Evolutionary conservation across 768 basidiomycete genomes (phyloP).

Genomic region (Boletus vermiculosoides): DNA sequence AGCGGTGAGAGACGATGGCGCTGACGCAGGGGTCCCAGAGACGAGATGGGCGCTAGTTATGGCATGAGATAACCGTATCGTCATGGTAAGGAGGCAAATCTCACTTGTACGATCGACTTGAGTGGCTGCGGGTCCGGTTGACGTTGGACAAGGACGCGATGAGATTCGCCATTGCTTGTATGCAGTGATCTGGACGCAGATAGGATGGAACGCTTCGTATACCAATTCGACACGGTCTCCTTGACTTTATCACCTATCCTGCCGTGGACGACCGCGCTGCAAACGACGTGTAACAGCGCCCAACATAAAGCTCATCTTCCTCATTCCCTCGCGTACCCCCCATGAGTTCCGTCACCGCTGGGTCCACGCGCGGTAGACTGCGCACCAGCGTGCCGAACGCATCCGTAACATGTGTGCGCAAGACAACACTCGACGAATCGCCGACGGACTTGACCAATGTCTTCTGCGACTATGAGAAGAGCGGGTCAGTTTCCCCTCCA

Average conservation of each 20-base stretch:
- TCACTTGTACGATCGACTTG: slow-evolving; percentile 64
- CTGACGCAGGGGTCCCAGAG: slow-evolving; percentile 65
- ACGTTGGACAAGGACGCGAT: slow-evolving; percentile 63
- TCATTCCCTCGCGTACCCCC: slow-evolving; percentile 62
- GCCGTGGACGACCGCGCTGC: slow-evolving; percentile 52
- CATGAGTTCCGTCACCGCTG: slow-evolving; percentile 88
- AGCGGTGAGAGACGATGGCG: slow-evolving; percentile 58
- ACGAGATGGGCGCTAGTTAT: slow-evolving; percentile 55
- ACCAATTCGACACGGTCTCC: slow-evolving; percentile 72
- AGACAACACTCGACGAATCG: slow-evolving; percentile 73
- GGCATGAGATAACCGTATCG: slow-evolving; percentile 3
- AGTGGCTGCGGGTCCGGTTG: slow-evolving; percentile 63
- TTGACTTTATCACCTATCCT: slow-evolving; percentile 77
- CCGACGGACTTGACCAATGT: slow-evolving; percentile 93
- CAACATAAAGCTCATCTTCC: slow-evolving; percentile 64
- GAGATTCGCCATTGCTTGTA: slow-evolving; percentile 60
- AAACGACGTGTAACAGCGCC: slow-evolving; percentile 76
- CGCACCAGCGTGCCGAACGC: slow-evolving; percentile 90
- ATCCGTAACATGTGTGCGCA: slow-evolving; percentile 78
- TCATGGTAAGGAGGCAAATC: slow-evolving; percentile 26
- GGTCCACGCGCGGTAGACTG: slow-evolving; percentile 87
- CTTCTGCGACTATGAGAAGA: slow-evolving; percentile 96
- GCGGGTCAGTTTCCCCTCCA: slow-evolving; percentile 87
- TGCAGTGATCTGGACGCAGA: slow-evolving; percentile 81
- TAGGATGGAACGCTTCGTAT: slow-evolving; percentile 79